Conservation (phyloP, 176 grass and related monocot species). For the Stipa capillata region DNA sequence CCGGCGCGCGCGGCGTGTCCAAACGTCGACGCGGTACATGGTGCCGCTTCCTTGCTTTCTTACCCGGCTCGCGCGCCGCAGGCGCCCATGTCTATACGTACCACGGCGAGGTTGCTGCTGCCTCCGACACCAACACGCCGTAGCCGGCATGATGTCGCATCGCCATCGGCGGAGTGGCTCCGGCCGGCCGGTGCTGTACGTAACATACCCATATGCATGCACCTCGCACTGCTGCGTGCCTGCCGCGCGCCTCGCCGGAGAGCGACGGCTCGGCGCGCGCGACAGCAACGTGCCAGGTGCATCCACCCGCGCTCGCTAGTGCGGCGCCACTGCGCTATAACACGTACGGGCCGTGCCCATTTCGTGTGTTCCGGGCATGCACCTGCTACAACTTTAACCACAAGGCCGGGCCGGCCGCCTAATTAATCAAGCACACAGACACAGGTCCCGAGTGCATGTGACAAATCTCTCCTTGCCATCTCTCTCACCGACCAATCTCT, state of each 20-base stretch:
- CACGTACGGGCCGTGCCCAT: neutral
- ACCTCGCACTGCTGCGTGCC: neutral
- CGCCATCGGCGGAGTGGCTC: neutral
- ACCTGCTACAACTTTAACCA: neutral
- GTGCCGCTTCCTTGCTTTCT: slow-evolving; percentile 1
- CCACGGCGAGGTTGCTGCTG: neutral
- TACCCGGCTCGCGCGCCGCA: neutral
- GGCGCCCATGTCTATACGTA: neutral
- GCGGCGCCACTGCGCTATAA: neutral
- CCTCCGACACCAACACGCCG: neutral
- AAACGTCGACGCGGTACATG: neutral
- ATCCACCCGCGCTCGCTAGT: too few species aligned
- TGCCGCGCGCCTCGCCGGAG: neutral
- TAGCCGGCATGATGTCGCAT: slow-evolving; percentile 1
- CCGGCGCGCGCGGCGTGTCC: neutral
- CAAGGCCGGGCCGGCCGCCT: neutral
- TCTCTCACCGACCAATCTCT: neutral
- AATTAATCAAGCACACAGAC: slow-evolving; percentile 1
- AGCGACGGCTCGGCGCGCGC: slow-evolving; percentile 18
- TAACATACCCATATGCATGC: neutral
- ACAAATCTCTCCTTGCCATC: neutral
- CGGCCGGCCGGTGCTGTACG: neutral
- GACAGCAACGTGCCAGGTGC: neutral
- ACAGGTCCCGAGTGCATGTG: neutral
- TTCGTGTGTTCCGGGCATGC: neutral